phyloP scores from a whole-genome alignment of 2,329 filamentous ascomycete genomes.

The Alternaria sp. region DNA sequence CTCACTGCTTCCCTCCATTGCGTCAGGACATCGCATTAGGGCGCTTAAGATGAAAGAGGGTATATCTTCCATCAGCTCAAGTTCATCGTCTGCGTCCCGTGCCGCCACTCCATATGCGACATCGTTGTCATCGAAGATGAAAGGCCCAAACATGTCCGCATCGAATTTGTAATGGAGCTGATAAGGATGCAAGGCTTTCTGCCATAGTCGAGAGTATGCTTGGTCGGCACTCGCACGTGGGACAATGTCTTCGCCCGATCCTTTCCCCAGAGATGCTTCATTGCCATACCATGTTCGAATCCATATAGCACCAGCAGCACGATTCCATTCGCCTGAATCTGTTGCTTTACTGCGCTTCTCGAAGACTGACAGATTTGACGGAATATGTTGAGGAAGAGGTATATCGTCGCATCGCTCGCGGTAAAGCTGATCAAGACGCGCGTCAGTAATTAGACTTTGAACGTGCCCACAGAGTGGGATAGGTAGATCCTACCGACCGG shows the following conservation, averaged over 20 bases:
- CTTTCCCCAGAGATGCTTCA: background rate
- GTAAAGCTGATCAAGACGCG: background rate
- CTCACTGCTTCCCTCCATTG: background rate
- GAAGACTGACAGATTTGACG: background rate
- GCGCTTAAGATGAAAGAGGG: background rate
- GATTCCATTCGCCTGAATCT: background rate
- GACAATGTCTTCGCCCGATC: background rate
- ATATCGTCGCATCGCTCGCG: background rate
- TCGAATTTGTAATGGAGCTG: background rate
- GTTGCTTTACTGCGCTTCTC: background rate
- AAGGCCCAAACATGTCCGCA: background rate
- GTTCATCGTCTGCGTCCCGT: constrained; percentile 5
- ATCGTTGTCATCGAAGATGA: background rate
- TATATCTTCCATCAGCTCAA: constrained; percentile 1
- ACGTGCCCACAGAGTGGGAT: background rate
- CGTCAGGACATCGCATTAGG: constrained; percentile 1
- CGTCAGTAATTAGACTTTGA: background rate
- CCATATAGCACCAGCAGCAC: background rate
- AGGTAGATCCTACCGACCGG: background rate
- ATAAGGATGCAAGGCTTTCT: background rate
- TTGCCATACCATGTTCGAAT: constrained; percentile 6
- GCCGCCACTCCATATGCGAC: background rate
- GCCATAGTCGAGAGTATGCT: background rate
- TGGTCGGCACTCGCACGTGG: background rate
- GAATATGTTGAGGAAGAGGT: background rate